Evolutionary conservation across 495 filamentous ascomycete genomes (phyloP), one percentile per base, ranked within the genome.

Genomic region (Talaromyces trachyspermus): DNA sequence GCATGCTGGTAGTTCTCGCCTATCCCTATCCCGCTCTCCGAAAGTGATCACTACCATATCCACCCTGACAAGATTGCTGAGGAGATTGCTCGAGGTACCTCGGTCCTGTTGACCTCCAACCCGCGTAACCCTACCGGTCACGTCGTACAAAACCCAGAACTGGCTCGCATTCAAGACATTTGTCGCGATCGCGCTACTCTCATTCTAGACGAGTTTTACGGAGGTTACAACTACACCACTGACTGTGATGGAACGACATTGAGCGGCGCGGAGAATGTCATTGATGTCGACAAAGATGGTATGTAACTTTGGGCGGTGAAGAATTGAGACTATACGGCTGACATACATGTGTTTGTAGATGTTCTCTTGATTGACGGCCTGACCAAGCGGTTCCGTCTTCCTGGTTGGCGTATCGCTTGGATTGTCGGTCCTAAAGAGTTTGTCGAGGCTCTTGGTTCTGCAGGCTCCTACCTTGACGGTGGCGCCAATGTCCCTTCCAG

Each of bases 331-430:
- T n/a, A n/a, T n/a, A n/a, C n/a, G n/a, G n/a, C 80, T 43, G 71
- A 83, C 20, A 27, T 49, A 19, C 49, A 46, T 29, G 56, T 27
- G 24, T 5, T 25, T 36, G n/a, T 46, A 72, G 75, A 94, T 54
- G 90, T 97, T 6, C 80, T 97, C 33, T 83, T 97, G 56, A 90
- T 97, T 46, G 91, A 97, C 63, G 91, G 91, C 33, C 79, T 97
- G 14, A 97, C 91, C 48, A 97, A 97, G 76, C 85, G 89, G 43
- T 97, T 97, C 79, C 83, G 91, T 52, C 80, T 97, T 2, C 91
- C 91, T 2, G 91, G 91, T 46, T 97, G 91, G 90, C 86, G 91
- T 52, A 89, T 97, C 39, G 90, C 90, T 7, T 95, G 91, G 91
- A 85, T 97, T 51, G 64, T 97, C 40, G 91, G 91, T 2, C 91